Conservation (phyloP, 2,329 filamentous ascomycete species). For the Davidsoniella eucalypti region DNA sequence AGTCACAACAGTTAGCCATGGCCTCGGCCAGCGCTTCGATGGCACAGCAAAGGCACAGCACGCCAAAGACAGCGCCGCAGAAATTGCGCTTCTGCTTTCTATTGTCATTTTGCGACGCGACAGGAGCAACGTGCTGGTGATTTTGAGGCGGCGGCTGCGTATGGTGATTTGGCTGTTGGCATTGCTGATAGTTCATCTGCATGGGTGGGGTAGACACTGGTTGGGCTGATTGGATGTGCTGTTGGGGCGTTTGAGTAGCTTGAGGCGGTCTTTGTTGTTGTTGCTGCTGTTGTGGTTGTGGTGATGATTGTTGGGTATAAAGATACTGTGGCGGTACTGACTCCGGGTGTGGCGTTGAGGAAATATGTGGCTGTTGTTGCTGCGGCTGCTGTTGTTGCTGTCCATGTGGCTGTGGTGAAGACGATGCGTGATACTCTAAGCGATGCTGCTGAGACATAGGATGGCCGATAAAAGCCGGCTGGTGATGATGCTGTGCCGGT, state of each 20-base stretch:
- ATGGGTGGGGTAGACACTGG: neutral
- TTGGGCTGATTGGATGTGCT: slow-evolving; percentile 21
- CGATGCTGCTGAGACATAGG: too few species aligned
- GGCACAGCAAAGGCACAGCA: slow-evolving; percentile 34
- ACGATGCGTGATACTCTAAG: too few species aligned
- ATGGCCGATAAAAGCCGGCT: too few species aligned
- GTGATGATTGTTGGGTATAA: neutral
- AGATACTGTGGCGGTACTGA: neutral
- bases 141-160: too few species aligned
- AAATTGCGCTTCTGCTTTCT: slow-evolving; percentile 21
- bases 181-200: slow-evolving; percentile 18
- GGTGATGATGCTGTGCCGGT: too few species aligned
- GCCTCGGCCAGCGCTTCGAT: slow-evolving; percentile 34
- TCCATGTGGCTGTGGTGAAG: neutral
- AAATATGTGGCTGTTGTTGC: neutral
- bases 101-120: too few species aligned
- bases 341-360: neutral
- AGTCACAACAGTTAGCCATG: slow-evolving; percentile 29
- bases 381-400: neutral
- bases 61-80: slow-evolving; percentile 22
- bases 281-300: slow-evolving; percentile 2
- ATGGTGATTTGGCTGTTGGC: too few species aligned
- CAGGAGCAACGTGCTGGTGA: neutral
- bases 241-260: slow-evolving; percentile 22
- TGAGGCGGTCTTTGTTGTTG: slow-evolving; percentile 3